These are phyloP conservation scores for Schwanniomyces vanrijiae DNA, from an alignment of 805 yeast genomes.

Conservation along the genomic window DNA sequence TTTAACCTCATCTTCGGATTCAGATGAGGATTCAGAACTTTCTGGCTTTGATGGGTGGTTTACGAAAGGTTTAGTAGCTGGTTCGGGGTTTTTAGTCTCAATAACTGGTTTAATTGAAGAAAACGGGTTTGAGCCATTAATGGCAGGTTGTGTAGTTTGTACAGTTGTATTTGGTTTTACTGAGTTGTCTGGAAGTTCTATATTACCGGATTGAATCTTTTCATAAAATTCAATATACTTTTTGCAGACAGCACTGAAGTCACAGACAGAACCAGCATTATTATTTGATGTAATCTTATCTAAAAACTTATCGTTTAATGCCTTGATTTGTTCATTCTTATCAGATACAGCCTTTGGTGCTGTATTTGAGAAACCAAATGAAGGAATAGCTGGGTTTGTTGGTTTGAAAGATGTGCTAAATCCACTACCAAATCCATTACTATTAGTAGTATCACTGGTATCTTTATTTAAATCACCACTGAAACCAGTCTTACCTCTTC, in stretches of 20 bases:
- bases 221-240: conserved; percentile 59
- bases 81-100: background rate
- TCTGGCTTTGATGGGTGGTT: background rate
- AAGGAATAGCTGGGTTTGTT: background rate
- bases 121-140: background rate
- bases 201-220: conserved; percentile 9
- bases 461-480: background rate
- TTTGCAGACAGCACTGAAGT: conserved; percentile 53
- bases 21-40: conserved; percentile 26
- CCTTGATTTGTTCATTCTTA: conserved; percentile 53
- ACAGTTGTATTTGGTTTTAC: too few relatives aligned
- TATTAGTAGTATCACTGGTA: background rate
- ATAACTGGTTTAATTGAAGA: background rate
- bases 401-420: background rate
- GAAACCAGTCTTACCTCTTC: conserved; percentile 10
- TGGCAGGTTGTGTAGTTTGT: background rate
- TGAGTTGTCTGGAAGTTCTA: background rate
- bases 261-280: conserved; percentile 47
- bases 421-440: conserved; percentile 3
- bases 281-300: conserved; percentile 46
- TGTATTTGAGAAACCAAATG: background rate
- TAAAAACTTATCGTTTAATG: conserved; percentile 62
- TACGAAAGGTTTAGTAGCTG: conserved; percentile 4
- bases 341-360: conserved; percentile 15
- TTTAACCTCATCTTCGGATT: conserved; percentile 25